Base-by-base conservation (phyloP, 805 yeast species). In the Metschnikowia koreensis region DNA sequence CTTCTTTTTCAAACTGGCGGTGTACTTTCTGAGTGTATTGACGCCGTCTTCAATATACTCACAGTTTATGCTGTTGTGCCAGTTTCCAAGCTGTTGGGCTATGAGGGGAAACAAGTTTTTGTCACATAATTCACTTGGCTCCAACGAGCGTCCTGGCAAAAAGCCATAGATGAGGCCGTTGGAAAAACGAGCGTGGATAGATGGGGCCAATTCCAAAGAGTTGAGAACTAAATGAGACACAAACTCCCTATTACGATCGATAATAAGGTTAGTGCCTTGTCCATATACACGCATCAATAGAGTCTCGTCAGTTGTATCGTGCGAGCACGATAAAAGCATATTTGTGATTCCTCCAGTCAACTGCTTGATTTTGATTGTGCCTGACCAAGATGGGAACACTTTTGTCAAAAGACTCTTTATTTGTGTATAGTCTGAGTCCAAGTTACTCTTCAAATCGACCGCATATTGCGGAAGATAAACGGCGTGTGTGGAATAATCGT, bases 161-260 rank as follows among this genome's bases (percentile, higher is more conserved):
- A 72, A 87, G 6, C 89, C 91, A 61, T 87, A 87, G 11, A 87
- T 79, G 41, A 87, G 73, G 0, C 94, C 94, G 65, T 87, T 87
- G 34, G 81, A 80, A 59, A 87, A 85, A 47, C 87, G 69, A 4
- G 88, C 86, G 62, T 80, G 81, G 27, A 87, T 76, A 0, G 84
- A 76, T 1, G 94, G 89, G 0, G 93, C 93, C 54, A 87, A 74
- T 2, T 74, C 71, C 41, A 82, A 71, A 3, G 84, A 75, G 58
- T 83, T 77, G 46, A 87, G 74, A 47, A 82, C 79, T 45, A 83
- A 63, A 63, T 87, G 93, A 51, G 87, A 84, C 16, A 85, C 84
- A 61, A 82, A 84, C 63, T 87, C 94, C 37, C 91, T 71, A 57
- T 84, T 84, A 56, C 94, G 72, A 66, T 87, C 91, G 34, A 87